A percentile compares a stretch with the other conserved stretches of the same genome.
phyloP scores from a whole-genome alignment of 306 rosid species.

The Vicia sativa region DNA sequence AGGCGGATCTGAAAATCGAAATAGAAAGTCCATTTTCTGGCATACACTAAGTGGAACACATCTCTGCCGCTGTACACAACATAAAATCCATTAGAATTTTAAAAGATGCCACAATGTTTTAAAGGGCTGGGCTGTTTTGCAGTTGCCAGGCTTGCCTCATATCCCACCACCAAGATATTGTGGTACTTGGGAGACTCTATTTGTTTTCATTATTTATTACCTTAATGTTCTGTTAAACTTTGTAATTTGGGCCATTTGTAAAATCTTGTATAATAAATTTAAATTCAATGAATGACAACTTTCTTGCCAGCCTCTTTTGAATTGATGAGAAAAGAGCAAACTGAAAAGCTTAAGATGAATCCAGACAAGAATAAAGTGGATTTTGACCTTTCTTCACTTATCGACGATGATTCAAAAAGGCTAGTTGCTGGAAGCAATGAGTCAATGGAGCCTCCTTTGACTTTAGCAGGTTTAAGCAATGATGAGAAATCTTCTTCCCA shows the following conservation, averaged over 20 bases:
- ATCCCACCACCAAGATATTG: conserved; percentile 17
- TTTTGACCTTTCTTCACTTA: conserved; percentile 60
- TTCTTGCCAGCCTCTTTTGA: conserved; percentile 78
- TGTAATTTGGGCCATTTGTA: conserved; percentile 27
- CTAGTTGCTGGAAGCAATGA: conserved; percentile 50
- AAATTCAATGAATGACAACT: conserved; percentile 38
- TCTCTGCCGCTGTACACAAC: neutral
- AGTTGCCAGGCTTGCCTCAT: conserved; percentile 5
- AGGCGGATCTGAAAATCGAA: conserved; percentile 2
- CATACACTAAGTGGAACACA: neutral
- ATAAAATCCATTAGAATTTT: conserved; percentile 18
- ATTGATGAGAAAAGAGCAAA: conserved; percentile 93
- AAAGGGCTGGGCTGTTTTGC: conserved; percentile 7
- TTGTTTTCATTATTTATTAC: conserved; percentile 26
- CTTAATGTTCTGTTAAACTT: conserved; percentile 16
- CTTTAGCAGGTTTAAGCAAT: conserved; percentile 49
- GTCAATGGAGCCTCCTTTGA: conserved; percentile 49
- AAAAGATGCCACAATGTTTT: neutral
- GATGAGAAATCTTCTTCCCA: conserved; percentile 65
- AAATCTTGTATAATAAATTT: conserved; percentile 20
- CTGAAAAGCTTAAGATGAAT: conserved; percentile 66
- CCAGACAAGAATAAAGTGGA: conserved; percentile 56
- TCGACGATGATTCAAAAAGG: conserved; percentile 58
- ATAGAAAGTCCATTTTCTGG: neutral
- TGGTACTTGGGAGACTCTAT: neutral